Conservation (phyloP, 2,329 filamentous ascomycete genomes). For the Moelleriella libera region DNA sequence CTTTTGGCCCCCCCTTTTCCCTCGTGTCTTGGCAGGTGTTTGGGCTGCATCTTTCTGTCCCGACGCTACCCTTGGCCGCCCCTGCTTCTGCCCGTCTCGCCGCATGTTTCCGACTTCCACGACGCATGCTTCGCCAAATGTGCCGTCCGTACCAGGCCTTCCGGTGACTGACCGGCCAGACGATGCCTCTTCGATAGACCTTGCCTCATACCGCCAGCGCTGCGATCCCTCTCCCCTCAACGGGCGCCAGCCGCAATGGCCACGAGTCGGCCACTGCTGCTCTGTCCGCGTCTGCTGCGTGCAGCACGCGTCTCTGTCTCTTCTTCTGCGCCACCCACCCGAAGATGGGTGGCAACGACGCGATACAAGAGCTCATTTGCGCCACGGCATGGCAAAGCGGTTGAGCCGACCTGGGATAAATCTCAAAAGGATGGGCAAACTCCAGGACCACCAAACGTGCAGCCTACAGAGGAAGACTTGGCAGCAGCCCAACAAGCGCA, state of each 20-base stretch:
- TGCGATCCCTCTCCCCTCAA: too few species aligned
- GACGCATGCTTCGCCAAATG: too few species aligned
- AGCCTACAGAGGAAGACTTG: not conserved
- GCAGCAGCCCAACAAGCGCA: not conserved
- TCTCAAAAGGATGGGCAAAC: constrained; percentile 2
- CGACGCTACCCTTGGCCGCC: too few species aligned
- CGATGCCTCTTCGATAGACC: too few species aligned
- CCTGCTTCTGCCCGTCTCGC: too few species aligned
- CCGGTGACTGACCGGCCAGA: too few species aligned
- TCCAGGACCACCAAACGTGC: constrained; percentile 3
- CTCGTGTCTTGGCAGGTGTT: too few species aligned
- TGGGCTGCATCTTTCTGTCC: too few species aligned
- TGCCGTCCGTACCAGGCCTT: too few species aligned
- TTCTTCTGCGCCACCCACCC: not conserved
- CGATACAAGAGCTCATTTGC: constrained; percentile 32
- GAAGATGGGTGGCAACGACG: constrained; percentile 18
- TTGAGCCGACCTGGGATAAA: constrained; percentile 31
- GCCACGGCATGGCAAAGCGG: constrained; percentile 44
- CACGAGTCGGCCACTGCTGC: constrained; percentile 51
- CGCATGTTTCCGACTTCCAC: too few species aligned
- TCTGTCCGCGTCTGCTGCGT: constrained; percentile 55
- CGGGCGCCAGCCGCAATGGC: constrained; percentile 5
- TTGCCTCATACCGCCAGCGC: too few species aligned
- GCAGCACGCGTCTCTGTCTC: constrained; percentile 14
- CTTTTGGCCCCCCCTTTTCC: too few species aligned